Conservation (phyloP, 164 flowering plant species). For the Aristolochia fimbriata region DNA sequence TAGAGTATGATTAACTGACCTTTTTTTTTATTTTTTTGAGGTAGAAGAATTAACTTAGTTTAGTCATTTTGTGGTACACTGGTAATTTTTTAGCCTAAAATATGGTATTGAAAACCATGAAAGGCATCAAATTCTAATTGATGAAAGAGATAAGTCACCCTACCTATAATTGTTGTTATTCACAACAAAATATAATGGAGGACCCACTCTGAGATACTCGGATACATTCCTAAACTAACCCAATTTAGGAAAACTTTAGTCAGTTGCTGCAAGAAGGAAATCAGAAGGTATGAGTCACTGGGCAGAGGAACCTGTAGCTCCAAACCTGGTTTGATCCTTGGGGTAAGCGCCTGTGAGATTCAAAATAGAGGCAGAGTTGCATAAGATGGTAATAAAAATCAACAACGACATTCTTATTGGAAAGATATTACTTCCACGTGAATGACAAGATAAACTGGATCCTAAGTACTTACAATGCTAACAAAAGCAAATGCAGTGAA, state of each 20-base stretch:
- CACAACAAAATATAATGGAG: slow-evolving; percentile 94
- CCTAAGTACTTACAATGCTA: slow-evolving; percentile 75
- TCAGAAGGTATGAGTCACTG: slow-evolving; percentile 90
- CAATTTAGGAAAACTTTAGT: slow-evolving; percentile 33
- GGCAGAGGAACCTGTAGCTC: slow-evolving; percentile 96
- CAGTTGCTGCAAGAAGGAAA: background rate
- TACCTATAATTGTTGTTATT: slow-evolving; percentile 93
- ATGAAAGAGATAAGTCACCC: background rate
- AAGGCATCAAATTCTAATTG: no score
- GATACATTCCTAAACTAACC: slow-evolving; percentile 83
- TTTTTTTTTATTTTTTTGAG: no score
- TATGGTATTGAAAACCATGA: background rate
- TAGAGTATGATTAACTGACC: no score
- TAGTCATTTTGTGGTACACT: background rate
- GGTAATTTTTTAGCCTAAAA: no score
- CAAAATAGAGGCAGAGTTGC: background rate
- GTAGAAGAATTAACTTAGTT: no score
- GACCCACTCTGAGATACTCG: slow-evolving; percentile 84
- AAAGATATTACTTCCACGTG: background rate
- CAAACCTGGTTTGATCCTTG: slow-evolving; percentile 93
- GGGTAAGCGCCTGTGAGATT: slow-evolving; percentile 57
- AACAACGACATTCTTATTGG: background rate
- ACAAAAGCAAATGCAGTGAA: slow-evolving; percentile 69
- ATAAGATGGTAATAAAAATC: background rate
- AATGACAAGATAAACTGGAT: background rate